Conservation (phyloP, 306 rosid genomes). For the Cyclanthera cordifolia region DNA sequence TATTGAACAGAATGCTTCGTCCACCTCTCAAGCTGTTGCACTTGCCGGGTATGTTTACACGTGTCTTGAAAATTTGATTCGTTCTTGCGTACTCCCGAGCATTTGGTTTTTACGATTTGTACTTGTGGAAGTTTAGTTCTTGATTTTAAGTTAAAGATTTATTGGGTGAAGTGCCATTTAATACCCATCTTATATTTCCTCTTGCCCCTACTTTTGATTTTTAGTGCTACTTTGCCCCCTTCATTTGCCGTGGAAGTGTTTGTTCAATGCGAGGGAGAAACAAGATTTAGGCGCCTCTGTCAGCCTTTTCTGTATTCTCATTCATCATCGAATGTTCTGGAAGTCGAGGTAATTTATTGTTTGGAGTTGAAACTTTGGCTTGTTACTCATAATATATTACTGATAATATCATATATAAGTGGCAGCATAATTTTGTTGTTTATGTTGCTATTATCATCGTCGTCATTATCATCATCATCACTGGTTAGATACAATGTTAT, state of each 20-base stretch:
- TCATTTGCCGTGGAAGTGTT: slow-evolving; percentile 94
- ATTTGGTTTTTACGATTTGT: neutral
- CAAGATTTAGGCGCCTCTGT: slow-evolving; percentile 96
- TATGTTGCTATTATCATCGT: neutral
- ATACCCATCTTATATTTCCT: neutral
- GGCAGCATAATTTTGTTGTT: neutral
- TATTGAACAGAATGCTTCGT: slow-evolving; percentile 77
- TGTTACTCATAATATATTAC: neutral
- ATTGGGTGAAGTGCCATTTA: neutral
- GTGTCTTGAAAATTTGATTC: neutral
- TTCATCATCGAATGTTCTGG: slow-evolving; percentile 90
- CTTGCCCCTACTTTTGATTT: slow-evolving; percentile 15
- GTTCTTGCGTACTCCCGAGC: neutral
- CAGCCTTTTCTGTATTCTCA: slow-evolving; percentile 96
- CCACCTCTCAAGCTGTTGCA: slow-evolving; percentile 66
- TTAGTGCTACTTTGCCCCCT: slow-evolving; percentile 94
- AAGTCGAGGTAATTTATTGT: slow-evolving; percentile 66
- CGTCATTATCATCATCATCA: neutral
- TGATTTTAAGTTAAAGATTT: neutral
- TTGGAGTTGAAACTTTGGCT: neutral
- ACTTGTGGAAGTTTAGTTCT: neutral
- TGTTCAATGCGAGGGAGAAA: slow-evolving; percentile 96
- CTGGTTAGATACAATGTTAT: neutral
- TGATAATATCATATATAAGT: neutral
- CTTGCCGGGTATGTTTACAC: slow-evolving; percentile 54